These are phyloP conservation scores for Iberis pinnata DNA, from an alignment of 345 rosid genomes.

Conservation along the genomic window DNA sequence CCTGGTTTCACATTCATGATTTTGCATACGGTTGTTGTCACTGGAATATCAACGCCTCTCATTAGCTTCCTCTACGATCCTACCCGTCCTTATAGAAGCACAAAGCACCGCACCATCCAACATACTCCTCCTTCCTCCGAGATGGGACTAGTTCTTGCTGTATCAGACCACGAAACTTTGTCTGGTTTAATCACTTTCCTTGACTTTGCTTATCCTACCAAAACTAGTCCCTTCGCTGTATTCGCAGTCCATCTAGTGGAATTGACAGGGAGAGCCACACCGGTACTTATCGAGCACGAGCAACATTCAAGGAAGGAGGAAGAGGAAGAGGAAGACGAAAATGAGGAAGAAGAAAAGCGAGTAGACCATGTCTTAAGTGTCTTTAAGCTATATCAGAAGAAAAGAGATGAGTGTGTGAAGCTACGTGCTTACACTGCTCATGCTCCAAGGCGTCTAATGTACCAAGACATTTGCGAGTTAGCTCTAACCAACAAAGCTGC, in stretches of 20 bases:
- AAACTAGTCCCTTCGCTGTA: constrained; percentile 33
- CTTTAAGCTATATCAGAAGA: constrained; percentile 38
- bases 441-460: constrained; percentile 54
- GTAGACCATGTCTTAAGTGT: constrained; percentile 35
- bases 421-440: constrained; percentile 41
- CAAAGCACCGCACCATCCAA: constrained; percentile 63
- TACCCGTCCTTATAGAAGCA: constrained; percentile 57
- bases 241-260: constrained; percentile 54
- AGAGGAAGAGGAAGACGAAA: constrained; percentile 1
- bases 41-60: constrained; percentile 36
- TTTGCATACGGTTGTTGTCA: constrained; percentile 28
- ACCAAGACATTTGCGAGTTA: constrained; percentile 61
- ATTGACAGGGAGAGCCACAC: constrained; percentile 49
- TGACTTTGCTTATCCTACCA: constrained; percentile 48
- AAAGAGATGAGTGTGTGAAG: constrained; percentile 28
- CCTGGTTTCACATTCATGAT: constrained; percentile 43
- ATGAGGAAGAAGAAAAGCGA: constrained; percentile 16
- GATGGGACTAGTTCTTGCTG: constrained; percentile 41
- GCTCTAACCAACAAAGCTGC: constrained; percentile 44
- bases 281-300: constrained; percentile 45
- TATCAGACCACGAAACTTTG: constrained; percentile 39
- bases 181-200: constrained; percentile 46
- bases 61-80: constrained; percentile 66
- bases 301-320: not conserved
- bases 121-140: constrained; percentile 43